These are phyloP conservation scores for Elsinoe arachidis DNA, from an alignment of 2,329 filamentous ascomycete genomes.

Conservation along the genomic window DNA sequence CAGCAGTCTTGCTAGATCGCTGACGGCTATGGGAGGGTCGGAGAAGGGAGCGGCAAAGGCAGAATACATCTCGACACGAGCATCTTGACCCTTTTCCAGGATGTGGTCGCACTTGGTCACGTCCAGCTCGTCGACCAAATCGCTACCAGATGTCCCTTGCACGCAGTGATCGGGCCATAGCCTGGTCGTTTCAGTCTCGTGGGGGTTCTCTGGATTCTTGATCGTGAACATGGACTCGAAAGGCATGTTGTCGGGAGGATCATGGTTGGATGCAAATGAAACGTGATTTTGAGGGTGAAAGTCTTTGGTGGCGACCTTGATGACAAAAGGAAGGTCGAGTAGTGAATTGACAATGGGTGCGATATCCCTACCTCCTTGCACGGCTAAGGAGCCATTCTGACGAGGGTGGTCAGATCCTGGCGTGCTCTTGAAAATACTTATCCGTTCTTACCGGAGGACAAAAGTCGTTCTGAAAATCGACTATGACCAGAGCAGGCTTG, in stretches of 20 bases:
- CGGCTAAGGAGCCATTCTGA: constrained; percentile 75
- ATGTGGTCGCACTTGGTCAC: constrained; percentile 50
- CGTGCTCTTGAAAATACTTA: not conserved
- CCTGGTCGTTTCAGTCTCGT: constrained; percentile 49
- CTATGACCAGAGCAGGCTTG: constrained; percentile 25
- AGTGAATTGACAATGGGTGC: constrained; percentile 65
- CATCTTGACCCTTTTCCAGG: constrained; percentile 69
- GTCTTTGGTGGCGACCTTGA: constrained; percentile 84
- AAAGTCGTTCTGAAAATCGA: constrained; percentile 93
- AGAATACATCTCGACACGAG: constrained; percentile 83
- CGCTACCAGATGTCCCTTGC: constrained; percentile 61
- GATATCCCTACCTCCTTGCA: constrained; percentile 63
- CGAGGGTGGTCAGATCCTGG: constrained; percentile 16
- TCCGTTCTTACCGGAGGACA: constrained; percentile 66
- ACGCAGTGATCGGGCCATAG: constrained; percentile 93
- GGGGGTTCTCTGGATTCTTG: constrained; percentile 58
- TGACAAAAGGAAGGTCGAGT: constrained; percentile 58
- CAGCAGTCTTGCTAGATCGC: constrained; percentile 54
- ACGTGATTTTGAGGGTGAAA: constrained; percentile 77
- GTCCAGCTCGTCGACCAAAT: constrained; percentile 65
- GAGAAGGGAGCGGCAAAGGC: constrained; percentile 77
- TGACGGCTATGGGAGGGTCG: constrained; percentile 49
- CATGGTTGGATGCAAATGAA: constrained; percentile 80
- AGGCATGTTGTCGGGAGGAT: constrained; percentile 51
- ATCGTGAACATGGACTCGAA: constrained; percentile 60